These are phyloP conservation scores for Polygonum maritimum DNA, from an alignment of 148 eudicot species.

Conservation along the genomic window DNA sequence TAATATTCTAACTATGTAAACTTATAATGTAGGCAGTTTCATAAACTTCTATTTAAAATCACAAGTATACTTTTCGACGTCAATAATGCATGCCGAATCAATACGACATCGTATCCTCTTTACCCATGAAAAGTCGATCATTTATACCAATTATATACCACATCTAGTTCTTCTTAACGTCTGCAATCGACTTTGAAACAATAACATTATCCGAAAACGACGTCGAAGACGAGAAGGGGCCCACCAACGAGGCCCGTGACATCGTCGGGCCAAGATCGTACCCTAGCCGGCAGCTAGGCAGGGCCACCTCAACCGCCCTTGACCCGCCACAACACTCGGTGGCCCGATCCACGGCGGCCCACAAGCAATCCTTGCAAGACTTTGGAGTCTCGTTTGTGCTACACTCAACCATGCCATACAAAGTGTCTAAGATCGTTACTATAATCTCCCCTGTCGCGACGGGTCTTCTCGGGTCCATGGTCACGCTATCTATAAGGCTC, in stretches of 20 bases:
- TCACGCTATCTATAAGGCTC: neutral
- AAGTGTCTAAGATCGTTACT: neutral
- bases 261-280: conserved; percentile 1
- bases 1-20: neutral
- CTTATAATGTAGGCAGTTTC: neutral
- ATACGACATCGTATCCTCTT: neutral
- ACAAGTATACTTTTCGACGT: neutral
- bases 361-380: neutral
- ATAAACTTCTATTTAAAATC: neutral
- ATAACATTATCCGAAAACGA: neutral
- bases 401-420: conserved; percentile 2
- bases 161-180: neutral
- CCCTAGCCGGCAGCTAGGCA: conserved; percentile 6
- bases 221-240: neutral
- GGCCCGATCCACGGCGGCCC: neutral
- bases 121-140: neutral
- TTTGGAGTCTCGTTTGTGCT: neutral
- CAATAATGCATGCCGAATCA: neutral
- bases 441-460: neutral
- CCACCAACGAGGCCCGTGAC: conserved; percentile 9
- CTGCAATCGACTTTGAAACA: neutral
- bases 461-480: neutral
- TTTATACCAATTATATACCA: neutral
- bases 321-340: neutral
- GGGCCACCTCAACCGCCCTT: neutral